Evolutionary conservation across 192 early-diverging fungal species (phyloP).

Genomic region (Linnemannia zychae): DNA sequence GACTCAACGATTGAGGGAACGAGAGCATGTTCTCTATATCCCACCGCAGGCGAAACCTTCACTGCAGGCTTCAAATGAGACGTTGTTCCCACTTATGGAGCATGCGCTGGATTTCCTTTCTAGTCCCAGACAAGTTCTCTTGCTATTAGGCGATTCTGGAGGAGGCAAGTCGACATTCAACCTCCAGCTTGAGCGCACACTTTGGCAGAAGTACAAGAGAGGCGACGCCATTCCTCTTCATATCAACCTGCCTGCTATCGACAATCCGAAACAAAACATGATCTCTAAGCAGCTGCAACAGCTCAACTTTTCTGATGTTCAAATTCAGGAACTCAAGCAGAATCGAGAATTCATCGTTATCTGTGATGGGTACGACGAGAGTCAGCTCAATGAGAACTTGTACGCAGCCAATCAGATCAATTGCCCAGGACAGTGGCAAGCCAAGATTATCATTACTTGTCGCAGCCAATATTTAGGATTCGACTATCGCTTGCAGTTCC

Average conservation of each 20-base stretch:
- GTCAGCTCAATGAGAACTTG: not conserved
- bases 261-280: not conserved
- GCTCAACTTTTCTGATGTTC: not conserved
- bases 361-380: conserved; percentile 11
- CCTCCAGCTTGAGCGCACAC: not conserved
- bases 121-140: not conserved
- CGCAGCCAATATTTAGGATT: not conserved
- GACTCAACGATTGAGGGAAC: not conserved
- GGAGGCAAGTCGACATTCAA: conserved; percentile 9
- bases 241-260: conserved; percentile 7
- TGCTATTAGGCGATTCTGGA: not conserved
- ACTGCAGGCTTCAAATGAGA: not conserved
- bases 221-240: not conserved
- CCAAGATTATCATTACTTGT: conserved; percentile 5
- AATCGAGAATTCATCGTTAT: not conserved
- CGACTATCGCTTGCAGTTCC: not conserved
- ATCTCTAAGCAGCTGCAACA: not conserved
- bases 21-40: not conserved
- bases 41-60: not conserved
- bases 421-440: not conserved
- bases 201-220: not conserved
- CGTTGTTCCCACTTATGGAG: not conserved
- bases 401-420: not conserved
- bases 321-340: not conserved
- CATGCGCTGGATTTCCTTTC: not conserved